Evolutionary conservation across 2,329 filamentous ascomycete genomes (phyloP), one percentile per base, ranked within the genome.

Genomic region (Knufia fluminis): DNA sequence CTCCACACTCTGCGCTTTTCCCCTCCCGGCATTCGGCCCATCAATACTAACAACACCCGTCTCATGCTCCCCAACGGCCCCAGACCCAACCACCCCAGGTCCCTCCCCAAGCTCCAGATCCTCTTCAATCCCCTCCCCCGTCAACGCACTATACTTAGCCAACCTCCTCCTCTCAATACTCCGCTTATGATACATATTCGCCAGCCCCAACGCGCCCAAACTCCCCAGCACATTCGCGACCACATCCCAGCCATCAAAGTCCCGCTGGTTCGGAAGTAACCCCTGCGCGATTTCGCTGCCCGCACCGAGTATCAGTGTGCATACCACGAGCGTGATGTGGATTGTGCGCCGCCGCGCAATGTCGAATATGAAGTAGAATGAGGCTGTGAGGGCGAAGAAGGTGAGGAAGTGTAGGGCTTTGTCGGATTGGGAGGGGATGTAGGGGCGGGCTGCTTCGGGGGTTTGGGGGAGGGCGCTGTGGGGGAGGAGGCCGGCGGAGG

Each of bases 311-410:
- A 71, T 70, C 36, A 84, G 68, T 4, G 90, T 94, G 70, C 88
- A 94, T 52, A 88, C 74, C 19, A 88, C 65, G 22, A 96, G 71
- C 12, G 90, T 94, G 56, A 95, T 71, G 67, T 98, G 85, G 43
- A 95, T 73, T 17, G 82, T 84, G 58, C 91, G 86, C 46, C 91
- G 83, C 54, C 92, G 86, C 55, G 82, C 85, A 46, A 89, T 94
- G 66, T 98, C 92, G 60, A 96, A 71, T 64, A 96, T 86, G 89
- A 92, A 98, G 79, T 98, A 98, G 76, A 97, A 97, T 59, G 78
- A 64, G 38, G 76, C 60, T 14, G 91, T 95, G 47, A 98, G 77
- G 57, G 87, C 64, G 75, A 97, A 95, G 73, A 98, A 97, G 60
- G 86, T 90, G 51, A 89, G 54, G 60, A 86, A 76, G 68, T 97